These are phyloP conservation scores for Tricholoma matsutake DNA, from an alignment of 768 basidiomycete genomes.

Conservation along the genomic window DNA sequence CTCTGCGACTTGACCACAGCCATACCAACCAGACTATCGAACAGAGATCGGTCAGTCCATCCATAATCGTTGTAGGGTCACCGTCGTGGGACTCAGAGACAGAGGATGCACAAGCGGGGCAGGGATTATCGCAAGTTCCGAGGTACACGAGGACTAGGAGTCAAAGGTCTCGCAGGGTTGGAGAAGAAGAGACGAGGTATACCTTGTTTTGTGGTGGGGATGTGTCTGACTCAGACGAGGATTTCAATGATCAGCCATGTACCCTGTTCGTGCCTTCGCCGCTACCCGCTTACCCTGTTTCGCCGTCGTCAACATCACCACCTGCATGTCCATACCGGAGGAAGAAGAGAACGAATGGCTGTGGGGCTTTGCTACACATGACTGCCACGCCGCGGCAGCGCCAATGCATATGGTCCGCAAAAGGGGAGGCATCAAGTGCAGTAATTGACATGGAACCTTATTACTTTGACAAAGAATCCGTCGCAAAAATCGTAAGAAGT, in stretches of 20 bases:
- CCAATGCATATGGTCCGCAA: slow-evolving; percentile 58
- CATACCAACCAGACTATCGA: slow-evolving; percentile 5
- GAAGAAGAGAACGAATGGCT: slow-evolving; percentile 41
- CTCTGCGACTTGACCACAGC: slow-evolving; percentile 56
- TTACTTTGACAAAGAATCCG: slow-evolving; percentile 53
- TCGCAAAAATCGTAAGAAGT: slow-evolving; percentile 49
- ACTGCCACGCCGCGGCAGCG: slow-evolving; percentile 50
- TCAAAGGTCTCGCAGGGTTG: slow-evolving; percentile 12
- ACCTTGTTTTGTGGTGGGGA: slow-evolving; percentile 41
- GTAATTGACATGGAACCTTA: slow-evolving; percentile 54
- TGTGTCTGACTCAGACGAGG: slow-evolving; percentile 16
- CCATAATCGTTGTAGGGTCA: slow-evolving; percentile 13
- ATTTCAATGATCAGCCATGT: slow-evolving; percentile 5
- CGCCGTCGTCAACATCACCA: slow-evolving; percentile 2
- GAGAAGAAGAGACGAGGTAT: slow-evolving; percentile 23
- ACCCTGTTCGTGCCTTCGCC: slow-evolving; percentile 15
- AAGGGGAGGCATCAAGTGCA: slow-evolving; percentile 45
- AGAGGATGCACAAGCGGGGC: slow-evolving; percentile 8
- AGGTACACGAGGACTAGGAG: slow-evolving; percentile 6
- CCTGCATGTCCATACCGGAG: slow-evolving; percentile 9
- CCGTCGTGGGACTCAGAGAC: slow-evolving; percentile 28
- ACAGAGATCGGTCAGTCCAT: slow-evolving; percentile 5
- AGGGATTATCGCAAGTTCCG: neutral
- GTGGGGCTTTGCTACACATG: slow-evolving; percentile 59
- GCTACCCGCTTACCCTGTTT: slow-evolving; percentile 11